Conservation (phyloP, 495 filamentous ascomycete genomes). For the Xylaria cubensis region DNA sequence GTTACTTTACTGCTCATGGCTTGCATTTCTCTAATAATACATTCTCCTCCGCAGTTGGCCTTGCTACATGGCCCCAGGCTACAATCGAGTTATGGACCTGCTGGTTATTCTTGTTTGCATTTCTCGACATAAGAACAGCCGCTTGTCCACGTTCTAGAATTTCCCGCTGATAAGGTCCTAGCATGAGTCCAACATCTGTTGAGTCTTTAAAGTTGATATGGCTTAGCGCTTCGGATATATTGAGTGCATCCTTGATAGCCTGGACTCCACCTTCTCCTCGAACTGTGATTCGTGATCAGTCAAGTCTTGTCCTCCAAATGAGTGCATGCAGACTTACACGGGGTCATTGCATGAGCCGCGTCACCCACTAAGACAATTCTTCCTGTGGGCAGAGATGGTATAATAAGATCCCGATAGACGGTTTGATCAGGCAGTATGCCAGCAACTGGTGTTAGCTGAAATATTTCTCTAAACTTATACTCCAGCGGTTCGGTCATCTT, state of each 20-base stretch:
- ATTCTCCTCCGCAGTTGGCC: not conserved
- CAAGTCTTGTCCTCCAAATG: not conserved
- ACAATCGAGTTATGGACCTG: not conserved
- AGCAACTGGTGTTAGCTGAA: slow-evolving; percentile 31
- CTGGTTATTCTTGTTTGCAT: slow-evolving; percentile 4
- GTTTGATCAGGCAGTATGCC: slow-evolving; percentile 11
- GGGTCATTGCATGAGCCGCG: slow-evolving; percentile 68
- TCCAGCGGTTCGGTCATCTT: slow-evolving; percentile 29
- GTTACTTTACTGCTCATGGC: not conserved
- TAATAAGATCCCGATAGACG: slow-evolving; percentile 32
- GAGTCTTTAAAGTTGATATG: not conserved
- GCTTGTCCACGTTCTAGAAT: slow-evolving; percentile 18
- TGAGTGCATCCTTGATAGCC: slow-evolving; percentile 48
- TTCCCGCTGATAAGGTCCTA: slow-evolving; percentile 34
- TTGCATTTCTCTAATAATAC: slow-evolving; percentile 9
- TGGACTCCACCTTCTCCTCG: slow-evolving; percentile 55
- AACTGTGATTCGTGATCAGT: slow-evolving; percentile 37
- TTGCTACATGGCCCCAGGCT: slow-evolving; percentile 14
- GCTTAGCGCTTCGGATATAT: slow-evolving; percentile 27
- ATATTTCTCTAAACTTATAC: slow-evolving; percentile 31
- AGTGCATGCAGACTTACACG: slow-evolving; percentile 54
- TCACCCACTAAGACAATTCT: slow-evolving; percentile 63
- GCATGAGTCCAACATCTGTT: not conserved
- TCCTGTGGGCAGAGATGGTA: slow-evolving; percentile 39
- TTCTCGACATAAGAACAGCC: slow-evolving; percentile 18